A percentile compares a stretch with the other conserved stretches of the same genome.
Evolutionary conservation across 2,329 filamentous ascomycete genomes (phyloP).

Genomic region (Exophiala calicioides): DNA sequence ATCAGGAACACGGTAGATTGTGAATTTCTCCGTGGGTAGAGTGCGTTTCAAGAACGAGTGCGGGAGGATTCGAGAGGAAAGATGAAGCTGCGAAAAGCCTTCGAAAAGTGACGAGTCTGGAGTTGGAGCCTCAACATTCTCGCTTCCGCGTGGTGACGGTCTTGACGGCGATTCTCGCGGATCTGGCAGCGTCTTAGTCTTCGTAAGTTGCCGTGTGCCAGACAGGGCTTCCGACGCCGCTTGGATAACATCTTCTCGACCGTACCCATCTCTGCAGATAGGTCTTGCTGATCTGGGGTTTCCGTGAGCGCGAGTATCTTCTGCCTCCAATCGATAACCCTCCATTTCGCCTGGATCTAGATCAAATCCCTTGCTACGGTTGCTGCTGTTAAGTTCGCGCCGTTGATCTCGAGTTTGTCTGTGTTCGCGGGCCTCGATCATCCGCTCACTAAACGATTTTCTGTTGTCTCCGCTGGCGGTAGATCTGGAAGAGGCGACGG

Average conservation of each 20-base stretch:
- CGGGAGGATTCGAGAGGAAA: conserved; percentile 79
- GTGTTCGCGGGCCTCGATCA: conserved; percentile 65
- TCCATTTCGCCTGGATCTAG: conserved; percentile 48
- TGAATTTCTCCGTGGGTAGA: conserved; percentile 73
- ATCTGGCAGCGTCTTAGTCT: conserved; percentile 19
- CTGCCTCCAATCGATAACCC: conserved; percentile 42
- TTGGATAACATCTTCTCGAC: conserved; percentile 61
- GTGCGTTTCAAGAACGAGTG: conserved; percentile 78
- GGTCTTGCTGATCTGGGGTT: conserved; percentile 49
- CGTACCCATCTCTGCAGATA: conserved; percentile 55
- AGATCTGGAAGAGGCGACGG: conserved; percentile 6
- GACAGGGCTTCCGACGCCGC: conserved; percentile 32
- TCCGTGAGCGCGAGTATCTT: conserved; percentile 33
- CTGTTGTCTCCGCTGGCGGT: conserved; percentile 1
- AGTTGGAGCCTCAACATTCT: background rate
- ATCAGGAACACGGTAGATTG: conserved; percentile 67
- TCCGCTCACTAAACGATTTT: conserved; percentile 79
- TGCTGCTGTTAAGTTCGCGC: conserved; percentile 40
- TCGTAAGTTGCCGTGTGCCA: conserved; percentile 13
- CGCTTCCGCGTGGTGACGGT: background rate
- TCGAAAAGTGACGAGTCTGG: conserved; percentile 70
- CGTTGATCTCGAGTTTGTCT: conserved; percentile 43
- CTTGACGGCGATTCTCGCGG: conserved; percentile 11
- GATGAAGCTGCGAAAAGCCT: conserved; percentile 79
- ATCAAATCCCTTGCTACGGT: conserved; percentile 46